Evolutionary conservation across 306 rosid species (phyloP).

Genomic region (Potentilla sterilis): DNA sequence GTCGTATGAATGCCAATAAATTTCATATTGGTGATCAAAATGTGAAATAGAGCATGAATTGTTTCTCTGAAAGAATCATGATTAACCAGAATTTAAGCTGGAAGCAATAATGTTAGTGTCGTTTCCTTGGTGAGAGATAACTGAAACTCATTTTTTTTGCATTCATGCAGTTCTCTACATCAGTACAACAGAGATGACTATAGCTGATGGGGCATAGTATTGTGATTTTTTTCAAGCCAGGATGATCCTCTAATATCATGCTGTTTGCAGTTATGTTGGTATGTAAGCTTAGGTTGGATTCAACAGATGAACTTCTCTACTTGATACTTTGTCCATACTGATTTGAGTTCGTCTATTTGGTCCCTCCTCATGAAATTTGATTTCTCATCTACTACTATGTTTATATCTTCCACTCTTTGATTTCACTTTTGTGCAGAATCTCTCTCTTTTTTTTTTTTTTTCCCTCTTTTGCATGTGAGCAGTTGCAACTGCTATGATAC

Average conservation of each 20-base stretch:
- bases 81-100: too few species aligned
- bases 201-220: constrained; percentile 72
- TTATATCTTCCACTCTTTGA: constrained; percentile 3
- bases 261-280: background rate
- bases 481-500: constrained; percentile 34
- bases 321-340: background rate
- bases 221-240: background rate
- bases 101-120: background rate
- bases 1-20: too few species aligned
- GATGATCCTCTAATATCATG: constrained; percentile 12
- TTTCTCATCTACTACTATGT: constrained; percentile 21
- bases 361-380: constrained; percentile 15
- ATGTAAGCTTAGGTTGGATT: constrained; percentile 8
- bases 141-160: background rate
- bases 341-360: too few species aligned
- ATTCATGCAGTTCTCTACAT: constrained; percentile 78
- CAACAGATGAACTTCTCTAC: constrained; percentile 1
- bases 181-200: constrained; percentile 85
- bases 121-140: background rate
- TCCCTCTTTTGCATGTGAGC: constrained; percentile 39
- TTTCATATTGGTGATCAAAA: too few species aligned
- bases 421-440: constrained; percentile 25
- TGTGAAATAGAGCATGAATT: too few species aligned
- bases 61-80: too few species aligned
- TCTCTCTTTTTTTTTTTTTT: constrained; percentile 9